Evolutionary conservation across 306 rosid genomes (phyloP).

Genomic region (Betula pendula): DNA sequence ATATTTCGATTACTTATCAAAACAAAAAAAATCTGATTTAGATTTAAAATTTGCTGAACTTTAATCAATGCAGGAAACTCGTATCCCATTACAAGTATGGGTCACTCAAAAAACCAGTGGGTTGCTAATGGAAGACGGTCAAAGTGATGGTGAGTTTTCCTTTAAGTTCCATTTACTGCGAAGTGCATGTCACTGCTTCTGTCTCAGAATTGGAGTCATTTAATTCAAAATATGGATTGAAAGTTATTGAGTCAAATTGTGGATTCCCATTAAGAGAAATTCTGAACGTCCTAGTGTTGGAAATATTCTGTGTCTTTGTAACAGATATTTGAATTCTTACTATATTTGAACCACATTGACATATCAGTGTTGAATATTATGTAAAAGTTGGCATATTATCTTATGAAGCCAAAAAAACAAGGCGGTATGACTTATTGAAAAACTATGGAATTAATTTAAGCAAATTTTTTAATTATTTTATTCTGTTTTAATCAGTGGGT

Average conservation of each 20-base stretch:
- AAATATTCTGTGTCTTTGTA: not conserved
- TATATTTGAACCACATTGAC: not conserved
- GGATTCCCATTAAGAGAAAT: not conserved
- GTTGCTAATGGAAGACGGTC: slow-evolving; percentile 66
- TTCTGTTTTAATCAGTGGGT: not conserved
- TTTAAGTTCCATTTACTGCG: slow-evolving; percentile 15
- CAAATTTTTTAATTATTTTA: not conserved
- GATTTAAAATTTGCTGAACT: slow-evolving; percentile 28
- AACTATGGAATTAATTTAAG: not conserved
- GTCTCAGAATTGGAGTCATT: slow-evolving; percentile 6
- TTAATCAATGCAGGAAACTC: slow-evolving; percentile 70
- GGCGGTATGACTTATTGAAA: not conserved
- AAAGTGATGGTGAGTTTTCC: slow-evolving; percentile 46
- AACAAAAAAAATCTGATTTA: too few species aligned
- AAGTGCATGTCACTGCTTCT: slow-evolving; percentile 11
- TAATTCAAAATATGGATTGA: not conserved
- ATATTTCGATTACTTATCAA: too few species aligned
- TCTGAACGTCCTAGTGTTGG: not conserved
- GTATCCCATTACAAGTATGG: slow-evolving; percentile 89
- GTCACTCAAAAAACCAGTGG: slow-evolving; percentile 79
- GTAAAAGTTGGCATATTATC: not conserved
- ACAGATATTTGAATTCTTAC: not conserved
- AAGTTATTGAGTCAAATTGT: not conserved
- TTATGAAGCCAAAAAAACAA: not conserved
- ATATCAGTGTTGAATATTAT: not conserved